These are phyloP conservation scores for Globisporangium okanoganense DNA, from an alignment of 352 stramenopile genomes.

Conservation along the genomic window DNA sequence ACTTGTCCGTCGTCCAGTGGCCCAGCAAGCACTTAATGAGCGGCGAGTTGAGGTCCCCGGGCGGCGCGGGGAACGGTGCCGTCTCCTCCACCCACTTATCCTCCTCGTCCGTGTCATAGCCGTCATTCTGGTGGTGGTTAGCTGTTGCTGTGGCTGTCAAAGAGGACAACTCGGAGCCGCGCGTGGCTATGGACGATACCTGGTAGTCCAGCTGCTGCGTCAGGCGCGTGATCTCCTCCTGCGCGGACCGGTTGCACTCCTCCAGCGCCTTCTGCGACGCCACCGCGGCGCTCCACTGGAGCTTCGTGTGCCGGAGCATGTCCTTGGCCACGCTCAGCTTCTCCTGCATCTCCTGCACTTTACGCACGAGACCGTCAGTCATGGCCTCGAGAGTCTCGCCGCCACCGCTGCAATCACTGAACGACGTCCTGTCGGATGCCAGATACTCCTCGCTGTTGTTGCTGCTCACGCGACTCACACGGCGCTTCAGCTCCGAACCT, in stretches of 20 bases:
- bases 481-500: slow-evolving; percentile 22
- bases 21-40: slow-evolving; percentile 59
- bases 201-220: slow-evolving; percentile 45
- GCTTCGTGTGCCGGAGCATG: slow-evolving; percentile 58
- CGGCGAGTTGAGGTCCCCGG: slow-evolving; percentile 61
- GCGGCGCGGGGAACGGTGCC: slow-evolving; percentile 47
- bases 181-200: slow-evolving; percentile 22
- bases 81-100: slow-evolving; percentile 54
- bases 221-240: slow-evolving; percentile 45
- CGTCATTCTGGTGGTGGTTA: not conserved
- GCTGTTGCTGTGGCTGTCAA: not conserved
- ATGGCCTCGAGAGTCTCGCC: slow-evolving; percentile 19
- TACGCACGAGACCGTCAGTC: slow-evolving; percentile 29
- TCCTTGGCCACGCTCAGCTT: slow-evolving; percentile 45
- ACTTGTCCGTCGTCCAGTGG: slow-evolving; percentile 67
- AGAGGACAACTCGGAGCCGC: not conserved
- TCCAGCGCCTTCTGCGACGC: slow-evolving; percentile 62
- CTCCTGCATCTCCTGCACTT: slow-evolving; percentile 39
- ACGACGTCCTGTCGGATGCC: slow-evolving; percentile 18
- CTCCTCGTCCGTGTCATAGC: slow-evolving; percentile 24
- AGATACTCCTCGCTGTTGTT: slow-evolving; percentile 21
- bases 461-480: slow-evolving; percentile 29
- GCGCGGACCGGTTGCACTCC: slow-evolving; percentile 45
- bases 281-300: slow-evolving; percentile 57
- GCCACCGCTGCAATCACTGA: slow-evolving; percentile 10